Evolutionary conservation across 2,329 filamentous ascomycete genomes (phyloP).

Genomic region (Daldinia eschscholtzii): DNA sequence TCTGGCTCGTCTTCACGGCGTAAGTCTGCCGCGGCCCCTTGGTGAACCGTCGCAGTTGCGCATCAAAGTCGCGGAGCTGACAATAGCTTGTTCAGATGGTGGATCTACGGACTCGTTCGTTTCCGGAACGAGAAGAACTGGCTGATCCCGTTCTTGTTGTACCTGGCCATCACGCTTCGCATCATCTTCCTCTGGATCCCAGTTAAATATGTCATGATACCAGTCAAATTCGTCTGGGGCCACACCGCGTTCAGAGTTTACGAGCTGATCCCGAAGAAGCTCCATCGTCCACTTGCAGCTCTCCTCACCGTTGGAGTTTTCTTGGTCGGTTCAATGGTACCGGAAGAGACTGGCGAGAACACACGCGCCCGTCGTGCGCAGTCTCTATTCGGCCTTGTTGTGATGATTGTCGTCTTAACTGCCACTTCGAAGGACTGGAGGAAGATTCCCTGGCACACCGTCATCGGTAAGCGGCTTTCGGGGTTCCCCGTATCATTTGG

Average conservation of each 20-base stretch:
- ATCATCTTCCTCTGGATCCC: conserved; percentile 81
- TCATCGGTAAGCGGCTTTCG: conserved; percentile 67
- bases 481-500: background rate
- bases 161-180: conserved; percentile 79
- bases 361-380: conserved; percentile 83
- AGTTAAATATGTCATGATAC: conserved; percentile 73
- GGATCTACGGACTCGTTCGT: conserved; percentile 64
- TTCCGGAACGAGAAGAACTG: conserved; percentile 79
- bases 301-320: conserved; percentile 76
- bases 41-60: conserved; percentile 17
- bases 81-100: conserved; percentile 53
- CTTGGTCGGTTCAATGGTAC: conserved; percentile 81
- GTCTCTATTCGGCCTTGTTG: conserved; percentile 80
- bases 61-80: conserved; percentile 30
- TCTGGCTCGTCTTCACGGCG: conserved; percentile 57
- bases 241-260: conserved; percentile 71
- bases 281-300: conserved; percentile 74
- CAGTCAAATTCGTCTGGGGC: conserved; percentile 76
- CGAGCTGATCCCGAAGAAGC: conserved; percentile 73
- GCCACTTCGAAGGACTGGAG: conserved; percentile 77
- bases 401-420: conserved; percentile 78
- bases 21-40: conserved; percentile 47
- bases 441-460: conserved; percentile 77
- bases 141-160: conserved; percentile 87
- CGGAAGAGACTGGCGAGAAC: conserved; percentile 78